Evolutionary conservation across 768 basidiomycete genomes (phyloP), one percentile per base, ranked within the genome.

Genomic region (Rhizopogon vulgaris): DNA sequence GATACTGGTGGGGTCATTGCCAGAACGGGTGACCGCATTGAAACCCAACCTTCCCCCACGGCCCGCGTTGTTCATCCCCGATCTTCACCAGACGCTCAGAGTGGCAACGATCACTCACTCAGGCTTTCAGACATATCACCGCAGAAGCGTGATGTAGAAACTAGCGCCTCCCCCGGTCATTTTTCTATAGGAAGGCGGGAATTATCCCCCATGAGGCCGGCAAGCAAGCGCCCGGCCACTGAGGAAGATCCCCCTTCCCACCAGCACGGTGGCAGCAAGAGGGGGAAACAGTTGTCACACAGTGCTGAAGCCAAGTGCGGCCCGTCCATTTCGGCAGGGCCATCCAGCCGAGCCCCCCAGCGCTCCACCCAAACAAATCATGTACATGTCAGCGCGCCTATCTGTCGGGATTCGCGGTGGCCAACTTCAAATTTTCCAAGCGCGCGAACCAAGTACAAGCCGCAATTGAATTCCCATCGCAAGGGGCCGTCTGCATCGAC

Each of bases 111-210:
- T 32, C 51, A 50, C 24, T 68, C 66, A 30, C 60, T 81, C 38
- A 77, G 76, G 42, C 41, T 79, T 55, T 80, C 79, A 38, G 77
- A 81, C 59, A 67, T 80, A 57, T 82, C 80, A 6, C 78, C 78
- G 54, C 54, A 56, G 49, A 69, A 62, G 54, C 55, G 40, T 58
- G 49, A 27, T 48, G 10, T 51, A 38, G 36, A 51, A 57, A 32
- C 46, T 32, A 49, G 48, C 37, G 39, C 56, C 54, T 52, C 47
- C 17, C 2, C 41, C 48, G 45, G 52, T 56, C 51, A 56, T 32
- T 56, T 17, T 18, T 48, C 22, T 28, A 64, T 60, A 61, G 58
- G 54, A 58, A 32, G 58, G 54, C 50, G n/a, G 41, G 5, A 49
- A 27, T 15, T 61, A 48, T 73, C 76, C 4, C 73, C 76, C 47